A percentile compares a stretch with the other conserved stretches of the same genome.
Evolutionary conservation across 192 early-diverging fungal species (phyloP).

Genomic region (Backusella parvicylindrica): DNA sequence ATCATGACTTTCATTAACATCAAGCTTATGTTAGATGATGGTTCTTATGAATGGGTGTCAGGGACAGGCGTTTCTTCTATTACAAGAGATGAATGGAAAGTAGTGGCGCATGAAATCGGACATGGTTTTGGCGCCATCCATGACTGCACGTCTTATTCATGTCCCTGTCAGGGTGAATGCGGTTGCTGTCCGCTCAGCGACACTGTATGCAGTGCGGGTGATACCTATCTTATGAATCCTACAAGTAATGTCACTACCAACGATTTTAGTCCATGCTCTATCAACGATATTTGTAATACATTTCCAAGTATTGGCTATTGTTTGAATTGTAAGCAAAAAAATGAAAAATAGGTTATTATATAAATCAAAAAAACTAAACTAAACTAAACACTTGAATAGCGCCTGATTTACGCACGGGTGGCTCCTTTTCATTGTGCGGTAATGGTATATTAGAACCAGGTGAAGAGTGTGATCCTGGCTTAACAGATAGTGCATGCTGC

Average conservation of each 20-base stretch:
- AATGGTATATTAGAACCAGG: slow-evolving; percentile 87
- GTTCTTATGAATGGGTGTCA: slow-evolving; percentile 52
- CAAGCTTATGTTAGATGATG: no score
- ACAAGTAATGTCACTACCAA: slow-evolving; percentile 61
- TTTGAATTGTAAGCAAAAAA: slow-evolving; percentile 30
- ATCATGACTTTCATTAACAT: no score
- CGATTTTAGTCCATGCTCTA: slow-evolving; percentile 66
- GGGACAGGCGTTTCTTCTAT: slow-evolving; percentile 85
- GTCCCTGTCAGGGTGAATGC: slow-evolving; percentile 49
- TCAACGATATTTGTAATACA: slow-evolving; percentile 51
- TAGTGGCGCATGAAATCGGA: slow-evolving; percentile 93
- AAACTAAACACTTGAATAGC: slow-evolving; percentile 13
- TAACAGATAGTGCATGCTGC: slow-evolving; percentile 74
- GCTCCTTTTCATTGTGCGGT: slow-evolving; percentile 78
- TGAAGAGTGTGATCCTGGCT: slow-evolving; percentile 93
- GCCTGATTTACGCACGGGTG: slow-evolving; percentile 36
- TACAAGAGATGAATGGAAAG: slow-evolving; percentile 85
- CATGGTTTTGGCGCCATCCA: slow-evolving; percentile 89
- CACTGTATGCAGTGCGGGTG: slow-evolving; percentile 59
- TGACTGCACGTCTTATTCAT: slow-evolving; percentile 74
- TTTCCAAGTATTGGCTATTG: slow-evolving; percentile 36
- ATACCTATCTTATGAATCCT: slow-evolving; percentile 73
- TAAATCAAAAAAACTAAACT: not conserved
- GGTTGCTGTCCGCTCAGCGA: slow-evolving; percentile 71
- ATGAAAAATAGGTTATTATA: not conserved